These are phyloP conservation scores for Penicillium griseofulvum DNA, from an alignment of 2,329 filamentous ascomycete species.

Conservation along the genomic window DNA sequence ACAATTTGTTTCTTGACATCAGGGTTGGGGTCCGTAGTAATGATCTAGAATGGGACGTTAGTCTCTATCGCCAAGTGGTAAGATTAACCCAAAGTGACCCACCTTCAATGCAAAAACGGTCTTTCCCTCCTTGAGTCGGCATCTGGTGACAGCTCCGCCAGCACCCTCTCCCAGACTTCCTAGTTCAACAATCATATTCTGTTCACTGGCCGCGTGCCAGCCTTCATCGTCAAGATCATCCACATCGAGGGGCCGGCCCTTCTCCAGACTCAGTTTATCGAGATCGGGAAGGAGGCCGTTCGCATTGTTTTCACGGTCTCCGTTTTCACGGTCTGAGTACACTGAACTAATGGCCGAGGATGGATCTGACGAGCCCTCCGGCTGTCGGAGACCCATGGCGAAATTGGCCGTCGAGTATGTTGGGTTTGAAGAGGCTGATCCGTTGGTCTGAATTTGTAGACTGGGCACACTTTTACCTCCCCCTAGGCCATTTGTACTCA, in stretches of 20 bases:
- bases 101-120: constrained; percentile 97
- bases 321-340: constrained; percentile 76
- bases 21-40: constrained; percentile 95
- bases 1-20: constrained; percentile 99
- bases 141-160: constrained; percentile 90
- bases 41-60: constrained; percentile 62
- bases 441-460: constrained; percentile 71
- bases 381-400: constrained; percentile 65
- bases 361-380: constrained; percentile 71
- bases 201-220: constrained; percentile 88
- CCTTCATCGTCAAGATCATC: constrained; percentile 93
- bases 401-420: constrained; percentile 82
- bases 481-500: constrained; percentile 69
- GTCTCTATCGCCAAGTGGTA: constrained; percentile 1
- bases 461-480: constrained; percentile 67
- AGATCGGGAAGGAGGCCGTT: constrained; percentile 73
- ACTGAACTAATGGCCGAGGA: constrained; percentile 83
- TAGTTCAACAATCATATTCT: constrained; percentile 82
- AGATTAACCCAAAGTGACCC: constrained; percentile 25
- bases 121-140: constrained; percentile 84
- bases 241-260: constrained; percentile 79
- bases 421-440: constrained; percentile 72
- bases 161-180: constrained; percentile 92
- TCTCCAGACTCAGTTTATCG: constrained; percentile 77
- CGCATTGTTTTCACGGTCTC: constrained; percentile 77